These are phyloP conservation scores for Artemisia argyi DNA, from an alignment of 129 eudicot genomes.

Conservation along the genomic window DNA sequence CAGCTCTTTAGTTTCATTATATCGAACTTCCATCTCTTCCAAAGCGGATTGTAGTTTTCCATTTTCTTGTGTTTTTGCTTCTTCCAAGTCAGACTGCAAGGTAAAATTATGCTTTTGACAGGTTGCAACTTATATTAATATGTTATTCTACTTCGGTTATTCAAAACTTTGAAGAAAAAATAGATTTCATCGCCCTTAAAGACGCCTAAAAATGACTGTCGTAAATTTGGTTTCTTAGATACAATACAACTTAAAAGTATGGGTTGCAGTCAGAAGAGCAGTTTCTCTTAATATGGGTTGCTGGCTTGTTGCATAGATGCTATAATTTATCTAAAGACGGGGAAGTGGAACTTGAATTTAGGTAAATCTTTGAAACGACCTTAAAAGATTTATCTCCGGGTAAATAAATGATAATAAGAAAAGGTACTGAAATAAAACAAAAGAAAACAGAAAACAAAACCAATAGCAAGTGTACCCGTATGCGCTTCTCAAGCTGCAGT, in stretches of 20 bases:
- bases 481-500: slow-evolving; percentile 88
- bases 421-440: background rate
- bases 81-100: slow-evolving; percentile 62
- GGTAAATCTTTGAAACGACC: background rate
- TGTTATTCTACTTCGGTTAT: no score
- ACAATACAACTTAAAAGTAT: no score
- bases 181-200: no score
- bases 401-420: background rate
- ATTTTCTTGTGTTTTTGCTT: slow-evolving; percentile 66
- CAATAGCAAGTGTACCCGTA: slow-evolving; percentile 55
- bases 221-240: no score
- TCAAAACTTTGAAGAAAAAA: no score
- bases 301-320: no score
- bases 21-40: slow-evolving; percentile 54
- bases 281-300: no score
- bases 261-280: no score
- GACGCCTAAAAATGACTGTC: no score
- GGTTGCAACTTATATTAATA: no score
- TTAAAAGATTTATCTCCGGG: background rate
- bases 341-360: background rate
- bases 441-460: background rate
- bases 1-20: slow-evolving; percentile 54
- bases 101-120: background rate
- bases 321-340: no score
- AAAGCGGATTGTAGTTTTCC: slow-evolving; percentile 59